Base-by-base conservation (phyloP, 768 basidiomycete species). In the Cantharellus cinnabarinus region DNA sequence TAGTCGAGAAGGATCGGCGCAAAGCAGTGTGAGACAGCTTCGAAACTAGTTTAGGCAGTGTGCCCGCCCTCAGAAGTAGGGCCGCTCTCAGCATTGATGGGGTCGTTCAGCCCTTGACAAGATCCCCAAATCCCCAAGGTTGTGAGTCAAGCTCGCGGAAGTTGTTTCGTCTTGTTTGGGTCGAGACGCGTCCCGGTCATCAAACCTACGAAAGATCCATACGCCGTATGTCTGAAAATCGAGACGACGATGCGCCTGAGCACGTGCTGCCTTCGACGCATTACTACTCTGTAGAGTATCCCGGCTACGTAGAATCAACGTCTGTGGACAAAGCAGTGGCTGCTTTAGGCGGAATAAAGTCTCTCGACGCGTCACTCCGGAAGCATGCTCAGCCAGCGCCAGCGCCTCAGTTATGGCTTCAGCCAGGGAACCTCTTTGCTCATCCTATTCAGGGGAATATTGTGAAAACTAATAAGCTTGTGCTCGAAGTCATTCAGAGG, bases 281-380 rank as follows among this genome's bases (percentile, higher is more conserved):
- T 39, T 85, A 82, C 67, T 85, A 84, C 66, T 83, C 88, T 3
- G 74, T 94, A 62, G 91, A 95, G 69, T 94, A 90, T 71, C 90
- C 90, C 4, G 90, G 90, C 62, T 88, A 89, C 63, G 81, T 95
- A 58, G 34, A 54, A 39, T 70, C 74, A 2, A 67, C 75, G 1
- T 85, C 88, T 41, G 75, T 82, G 3, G 74, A 79, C 0, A 63
- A 73, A 15, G 87, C 83, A 2, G 68, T 90, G 50, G 71, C 75
- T 53, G 79, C 75, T 60, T 74, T 87, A 5, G 88, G 85, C 2
- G 82, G 85, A 3, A 82, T 83, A 63, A 66, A 75, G 37, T 76
- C 75, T 61, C 72, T 97, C 2, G 83, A 91, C 59, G 76, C 71
- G 55, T 87, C 82, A 10, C 93, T 98, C 73, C 80, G 77, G 63